phyloP scores from a whole-genome alignment of 768 basidiomycete species.

The Calocera cornea region DNA sequence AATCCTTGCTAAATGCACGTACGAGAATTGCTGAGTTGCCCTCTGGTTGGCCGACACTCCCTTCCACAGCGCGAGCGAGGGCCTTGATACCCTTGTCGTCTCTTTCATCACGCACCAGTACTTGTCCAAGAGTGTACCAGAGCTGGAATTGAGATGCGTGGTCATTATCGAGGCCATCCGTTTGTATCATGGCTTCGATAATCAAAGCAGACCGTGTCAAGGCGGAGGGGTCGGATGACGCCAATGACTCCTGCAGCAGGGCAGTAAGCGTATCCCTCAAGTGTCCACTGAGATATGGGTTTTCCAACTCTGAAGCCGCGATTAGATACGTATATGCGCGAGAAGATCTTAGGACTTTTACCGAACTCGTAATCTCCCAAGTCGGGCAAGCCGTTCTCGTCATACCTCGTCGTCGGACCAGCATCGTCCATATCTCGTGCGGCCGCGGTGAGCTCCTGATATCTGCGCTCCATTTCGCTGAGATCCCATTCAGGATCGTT shows the following conservation, averaged over 20 bases:
- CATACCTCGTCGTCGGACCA: slow-evolving; percentile 27
- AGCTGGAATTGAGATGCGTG: not conserved
- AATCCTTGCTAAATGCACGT: not conserved
- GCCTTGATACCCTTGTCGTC: slow-evolving; percentile 55
- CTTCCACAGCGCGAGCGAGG: slow-evolving; percentile 44
- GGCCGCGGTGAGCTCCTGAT: slow-evolving; percentile 26
- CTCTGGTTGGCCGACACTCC: slow-evolving; percentile 58
- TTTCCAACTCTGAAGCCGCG: slow-evolving; percentile 44
- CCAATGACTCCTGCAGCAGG: not conserved
- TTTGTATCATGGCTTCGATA: slow-evolving; percentile 58
- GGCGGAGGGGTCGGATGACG: slow-evolving; percentile 24
- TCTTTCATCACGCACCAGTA: slow-evolving; percentile 42
- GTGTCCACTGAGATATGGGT: slow-evolving; percentile 39
- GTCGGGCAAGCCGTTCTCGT: slow-evolving; percentile 64
- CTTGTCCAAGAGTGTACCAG: not conserved
- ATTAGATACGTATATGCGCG: not conserved
- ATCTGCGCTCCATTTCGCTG: slow-evolving; percentile 49
- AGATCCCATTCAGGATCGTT: slow-evolving; percentile 47
- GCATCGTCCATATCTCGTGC: slow-evolving; percentile 10
- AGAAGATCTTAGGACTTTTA: slow-evolving; percentile 26
- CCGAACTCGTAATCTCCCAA: slow-evolving; percentile 64
- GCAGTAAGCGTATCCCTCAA: not conserved
- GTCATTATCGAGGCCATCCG: not conserved
- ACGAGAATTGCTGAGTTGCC: slow-evolving; percentile 19
- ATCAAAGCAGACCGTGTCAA: slow-evolving; percentile 39